Base-by-base conservation (phyloP, 73 alveolate species). In the Paramecium sexaurelia region DNA sequence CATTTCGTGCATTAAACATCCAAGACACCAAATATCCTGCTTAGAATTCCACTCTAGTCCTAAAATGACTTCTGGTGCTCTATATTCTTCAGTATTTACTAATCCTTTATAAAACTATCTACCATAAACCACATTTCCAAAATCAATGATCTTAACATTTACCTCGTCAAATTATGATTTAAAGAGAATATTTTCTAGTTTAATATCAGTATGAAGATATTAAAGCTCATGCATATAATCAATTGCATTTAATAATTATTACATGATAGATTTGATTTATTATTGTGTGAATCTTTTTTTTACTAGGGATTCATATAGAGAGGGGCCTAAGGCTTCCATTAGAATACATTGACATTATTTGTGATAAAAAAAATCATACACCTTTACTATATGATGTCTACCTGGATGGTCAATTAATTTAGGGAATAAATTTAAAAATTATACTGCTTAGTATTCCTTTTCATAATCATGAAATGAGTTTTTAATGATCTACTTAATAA, bases 11-110 rank as follows among this genome's bases (percentile, higher is more conserved):
- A 98, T 94, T 11, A 98, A 94, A 92, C 99, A 97, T 27, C 98
- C 99, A 55, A 98, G 95, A 55, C 99, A 93, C 99, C 99, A 98
- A 94, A 98, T 98, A 93, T 98, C 99, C 3, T 95, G 95, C 3
- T 97, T 93, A n/a, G 94, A 94, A 69, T 97, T 92, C 89, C 97
- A 98, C 33, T 97, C 96, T 33, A 97, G 93, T 3, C 99, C 99
- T 36, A 98, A 95, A 75, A 98, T 98, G 17, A 98, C 96, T 91
- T 98, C 99, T 29, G 99, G 99, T 22, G 99, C 99, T 89, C 99
- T 91, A 86, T 98, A 98, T 71, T 95, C 96, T 75, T 99, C 88
- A 41, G 99, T 94, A 84, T 98, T 96, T 1, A 98, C 97, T 43
- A 97, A 95, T 26, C 98, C 95, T 66, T 95, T 95, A 36, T 92